A percentile compares a stretch with the other conserved stretches of the same genome.
These are phyloP conservation scores for Rhodotorula graminis DNA, from an alignment of 768 basidiomycete species.

Conservation along the genomic window DNA sequence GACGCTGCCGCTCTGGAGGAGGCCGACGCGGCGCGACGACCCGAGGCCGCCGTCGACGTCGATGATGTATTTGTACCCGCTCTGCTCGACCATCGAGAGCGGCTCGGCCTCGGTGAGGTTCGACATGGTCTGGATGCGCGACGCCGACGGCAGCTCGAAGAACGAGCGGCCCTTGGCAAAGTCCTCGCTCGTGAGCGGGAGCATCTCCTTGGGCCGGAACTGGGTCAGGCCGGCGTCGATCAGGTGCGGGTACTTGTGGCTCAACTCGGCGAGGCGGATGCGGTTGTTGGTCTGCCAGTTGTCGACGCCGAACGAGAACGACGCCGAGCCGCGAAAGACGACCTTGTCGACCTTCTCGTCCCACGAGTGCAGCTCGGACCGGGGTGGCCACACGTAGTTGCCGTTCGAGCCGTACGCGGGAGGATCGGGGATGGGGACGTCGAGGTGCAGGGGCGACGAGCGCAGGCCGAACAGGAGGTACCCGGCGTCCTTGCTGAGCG, in stretches of 20 bases:
- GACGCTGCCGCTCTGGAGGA: background rate
- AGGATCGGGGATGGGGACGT: background rate
- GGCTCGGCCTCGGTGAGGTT: background rate
- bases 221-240: background rate
- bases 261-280: background rate
- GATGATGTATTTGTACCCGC: background rate
- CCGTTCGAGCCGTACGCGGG: background rate
- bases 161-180: background rate
- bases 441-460: background rate
- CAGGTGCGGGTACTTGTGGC: background rate
- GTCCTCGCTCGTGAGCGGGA: background rate
- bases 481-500: background rate
- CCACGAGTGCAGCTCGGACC: background rate
- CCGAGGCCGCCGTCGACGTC: slow-evolving; percentile 1
- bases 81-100: background rate
- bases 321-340: background rate
- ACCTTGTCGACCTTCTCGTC: background rate
- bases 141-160: background rate
- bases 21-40: background rate
- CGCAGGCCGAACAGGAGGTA: background rate
- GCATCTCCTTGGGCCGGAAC: background rate
- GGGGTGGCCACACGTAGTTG: background rate
- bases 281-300: background rate
- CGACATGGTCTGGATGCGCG: background rate
- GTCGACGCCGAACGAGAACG: background rate